Evolutionary conservation across 1,284 basidiomycete species (phyloP).

Genomic region (Fomitopsis pinicola): DNA sequence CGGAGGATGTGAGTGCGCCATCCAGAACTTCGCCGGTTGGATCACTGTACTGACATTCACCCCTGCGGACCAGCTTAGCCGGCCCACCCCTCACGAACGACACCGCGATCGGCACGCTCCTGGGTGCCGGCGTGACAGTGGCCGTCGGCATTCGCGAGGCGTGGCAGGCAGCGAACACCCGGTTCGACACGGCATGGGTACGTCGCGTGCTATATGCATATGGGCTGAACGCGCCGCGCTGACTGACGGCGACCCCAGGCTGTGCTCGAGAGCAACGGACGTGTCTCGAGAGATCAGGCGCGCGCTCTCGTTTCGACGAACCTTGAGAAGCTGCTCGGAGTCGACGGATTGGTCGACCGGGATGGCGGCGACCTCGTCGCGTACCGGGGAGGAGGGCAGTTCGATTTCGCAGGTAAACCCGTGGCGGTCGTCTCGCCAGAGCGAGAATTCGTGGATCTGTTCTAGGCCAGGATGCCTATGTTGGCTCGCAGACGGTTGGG

Average conservation of each 20-base stretch:
- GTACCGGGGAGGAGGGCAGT: constrained; percentile 39
- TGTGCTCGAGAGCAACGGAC: constrained; percentile 32
- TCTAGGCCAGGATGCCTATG: constrained; percentile 11
- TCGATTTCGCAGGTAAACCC: constrained; percentile 38
- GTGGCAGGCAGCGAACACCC: constrained; percentile 45
- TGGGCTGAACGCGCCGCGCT: too few species aligned
- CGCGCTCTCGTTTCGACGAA: constrained; percentile 44
- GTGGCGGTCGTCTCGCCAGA: constrained; percentile 33
- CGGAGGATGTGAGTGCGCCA: constrained; percentile 32
- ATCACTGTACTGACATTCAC: background rate
- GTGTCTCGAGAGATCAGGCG: constrained; percentile 38
- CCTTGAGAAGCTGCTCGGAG: constrained; percentile 47
- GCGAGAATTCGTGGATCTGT: constrained; percentile 30
- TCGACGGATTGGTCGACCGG: constrained; percentile 26
- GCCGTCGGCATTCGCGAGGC: constrained; percentile 49
- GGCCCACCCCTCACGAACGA: constrained; percentile 51
- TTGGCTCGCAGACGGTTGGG: too few species aligned
- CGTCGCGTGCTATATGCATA: background rate
- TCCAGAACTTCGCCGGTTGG: background rate
- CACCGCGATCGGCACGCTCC: constrained; percentile 42
- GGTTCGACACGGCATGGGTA: constrained; percentile 55
- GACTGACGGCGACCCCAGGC: constrained; percentile 18
- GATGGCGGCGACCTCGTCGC: constrained; percentile 44
- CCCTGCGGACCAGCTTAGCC: constrained; percentile 33
- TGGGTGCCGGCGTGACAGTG: constrained; percentile 46